Percentiles rank a stretch among this genome's conserved stretches.
phyloP scores from a whole-genome alignment of 306 rosid species.

The Cucurbita argyrosperma region DNA sequence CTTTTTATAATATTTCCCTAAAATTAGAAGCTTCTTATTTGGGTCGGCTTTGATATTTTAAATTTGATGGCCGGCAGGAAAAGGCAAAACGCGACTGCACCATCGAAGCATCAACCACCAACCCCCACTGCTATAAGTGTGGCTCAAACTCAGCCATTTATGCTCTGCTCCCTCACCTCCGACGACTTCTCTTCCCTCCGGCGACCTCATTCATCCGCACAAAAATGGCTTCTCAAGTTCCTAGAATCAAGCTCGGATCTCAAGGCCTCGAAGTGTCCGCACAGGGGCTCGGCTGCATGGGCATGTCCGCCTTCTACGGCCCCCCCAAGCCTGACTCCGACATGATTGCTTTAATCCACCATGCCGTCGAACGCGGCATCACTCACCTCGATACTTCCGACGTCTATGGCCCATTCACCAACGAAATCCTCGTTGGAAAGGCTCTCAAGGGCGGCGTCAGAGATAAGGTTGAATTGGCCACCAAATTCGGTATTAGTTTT shows the following conservation, averaged over 20 bases:
- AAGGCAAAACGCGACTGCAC: background rate
- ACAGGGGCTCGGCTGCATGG: conserved; percentile 67
- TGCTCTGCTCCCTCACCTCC: background rate
- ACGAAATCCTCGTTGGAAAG: conserved; percentile 21
- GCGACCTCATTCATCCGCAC: background rate
- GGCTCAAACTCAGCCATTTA: background rate
- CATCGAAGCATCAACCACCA: background rate
- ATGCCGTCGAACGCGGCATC: conserved; percentile 39
- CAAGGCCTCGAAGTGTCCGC: conserved; percentile 46
- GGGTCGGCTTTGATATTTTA: too few species aligned
- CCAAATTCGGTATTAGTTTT: conserved; percentile 26
- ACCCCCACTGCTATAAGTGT: background rate
- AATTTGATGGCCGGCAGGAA: background rate
- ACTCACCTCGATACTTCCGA: conserved; percentile 64
- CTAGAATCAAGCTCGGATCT: conserved; percentile 53
- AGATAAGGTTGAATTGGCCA: conserved; percentile 26
- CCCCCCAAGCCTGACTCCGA: background rate
- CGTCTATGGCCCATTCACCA: conserved; percentile 48
- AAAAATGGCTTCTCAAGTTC: conserved; percentile 19
- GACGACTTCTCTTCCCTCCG: background rate
- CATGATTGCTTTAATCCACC: conserved; percentile 40
- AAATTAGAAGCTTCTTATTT: too few species aligned
- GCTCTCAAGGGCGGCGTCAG: conserved; percentile 25
- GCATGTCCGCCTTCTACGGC: conserved; percentile 37
- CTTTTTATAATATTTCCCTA: too few species aligned